phyloP scores from a whole-genome alignment of 345 rosid genomes.

The Corchorus capsularis region DNA sequence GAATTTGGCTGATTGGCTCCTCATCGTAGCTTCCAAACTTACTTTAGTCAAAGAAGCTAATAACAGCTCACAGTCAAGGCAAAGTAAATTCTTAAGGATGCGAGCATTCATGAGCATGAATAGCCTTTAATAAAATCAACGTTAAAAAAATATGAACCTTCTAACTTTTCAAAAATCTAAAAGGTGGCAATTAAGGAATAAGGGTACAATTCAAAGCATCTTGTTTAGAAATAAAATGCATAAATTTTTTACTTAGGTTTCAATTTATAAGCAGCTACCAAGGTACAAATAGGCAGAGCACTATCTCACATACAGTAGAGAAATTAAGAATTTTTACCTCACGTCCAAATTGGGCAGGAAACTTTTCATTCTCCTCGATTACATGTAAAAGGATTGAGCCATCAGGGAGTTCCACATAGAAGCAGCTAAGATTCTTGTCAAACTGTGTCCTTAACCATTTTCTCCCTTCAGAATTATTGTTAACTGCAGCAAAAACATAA shows the following conservation, averaged over 20 bases:
- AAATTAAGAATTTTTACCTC: slow-evolving; percentile 49
- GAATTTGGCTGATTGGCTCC: too few relatives aligned
- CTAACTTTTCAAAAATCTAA: neutral
- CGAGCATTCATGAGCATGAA: neutral
- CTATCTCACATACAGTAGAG: neutral
- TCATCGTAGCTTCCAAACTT: too few relatives aligned
- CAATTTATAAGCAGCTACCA: neutral
- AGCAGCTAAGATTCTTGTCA: slow-evolving; percentile 56
- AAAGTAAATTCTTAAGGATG: too few relatives aligned
- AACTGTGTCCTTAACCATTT: slow-evolving; percentile 65
- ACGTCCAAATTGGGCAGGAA: slow-evolving; percentile 91
- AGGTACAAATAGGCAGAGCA: neutral
- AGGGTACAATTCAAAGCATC: neutral
- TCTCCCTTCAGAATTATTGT: slow-evolving; percentile 60
- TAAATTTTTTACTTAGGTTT: neutral
- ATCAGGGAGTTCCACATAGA: slow-evolving; percentile 80
- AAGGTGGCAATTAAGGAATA: neutral
- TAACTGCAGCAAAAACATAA: slow-evolving; percentile 42
- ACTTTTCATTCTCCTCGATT: slow-evolving; percentile 72
- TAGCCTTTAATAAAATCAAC: neutral
- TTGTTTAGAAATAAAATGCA: neutral
- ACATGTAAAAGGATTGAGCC: slow-evolving; percentile 60
- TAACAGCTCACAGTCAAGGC: neutral
- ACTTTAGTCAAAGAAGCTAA: neutral
- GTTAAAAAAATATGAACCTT: neutral